Conservation (phyloP, 176 grass and related monocot species). For the Triticum turgidum region DNA sequence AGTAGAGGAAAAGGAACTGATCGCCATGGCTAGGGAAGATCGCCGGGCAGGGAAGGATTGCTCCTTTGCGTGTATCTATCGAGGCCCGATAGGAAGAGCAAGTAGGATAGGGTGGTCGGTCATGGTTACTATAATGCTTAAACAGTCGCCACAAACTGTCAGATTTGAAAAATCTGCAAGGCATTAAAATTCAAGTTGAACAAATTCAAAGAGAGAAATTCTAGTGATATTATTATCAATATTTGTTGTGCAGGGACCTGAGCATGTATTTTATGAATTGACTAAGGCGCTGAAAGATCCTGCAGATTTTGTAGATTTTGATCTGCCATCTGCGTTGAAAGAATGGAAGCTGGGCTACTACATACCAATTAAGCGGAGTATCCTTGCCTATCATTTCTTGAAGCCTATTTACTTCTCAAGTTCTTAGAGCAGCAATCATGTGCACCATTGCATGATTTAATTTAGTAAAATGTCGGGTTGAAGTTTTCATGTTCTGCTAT, state of each 20-base stretch:
- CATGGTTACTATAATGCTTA: background rate
- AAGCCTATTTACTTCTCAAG: background rate
- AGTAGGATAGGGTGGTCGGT: too few species aligned
- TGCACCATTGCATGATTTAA: background rate
- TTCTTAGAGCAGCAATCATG: background rate
- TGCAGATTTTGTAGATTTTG: slow-evolving; percentile 52
- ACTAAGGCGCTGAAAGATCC: slow-evolving; percentile 20
- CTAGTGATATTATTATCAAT: background rate
- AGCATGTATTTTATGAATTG: slow-evolving; percentile 47
- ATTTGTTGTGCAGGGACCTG: slow-evolving; percentile 28
- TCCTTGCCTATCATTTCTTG: slow-evolving; percentile 27
- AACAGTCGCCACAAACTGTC: background rate
- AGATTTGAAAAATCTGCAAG: background rate
- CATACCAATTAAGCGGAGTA: slow-evolving; percentile 59
- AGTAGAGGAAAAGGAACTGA: background rate
- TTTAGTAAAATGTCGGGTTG: background rate
- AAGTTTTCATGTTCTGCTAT: background rate
- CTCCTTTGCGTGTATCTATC: too few species aligned
- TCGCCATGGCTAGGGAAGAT: background rate
- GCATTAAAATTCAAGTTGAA: background rate
- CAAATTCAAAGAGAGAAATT: background rate
- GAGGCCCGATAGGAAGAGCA: too few species aligned
- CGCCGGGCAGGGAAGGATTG: too few species aligned
- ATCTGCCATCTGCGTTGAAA: slow-evolving; percentile 38
- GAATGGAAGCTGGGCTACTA: slow-evolving; percentile 48